phyloP scores from a whole-genome alignment of 495 filamentous ascomycete genomes.

The Hypomontagnella monticulosa region DNA sequence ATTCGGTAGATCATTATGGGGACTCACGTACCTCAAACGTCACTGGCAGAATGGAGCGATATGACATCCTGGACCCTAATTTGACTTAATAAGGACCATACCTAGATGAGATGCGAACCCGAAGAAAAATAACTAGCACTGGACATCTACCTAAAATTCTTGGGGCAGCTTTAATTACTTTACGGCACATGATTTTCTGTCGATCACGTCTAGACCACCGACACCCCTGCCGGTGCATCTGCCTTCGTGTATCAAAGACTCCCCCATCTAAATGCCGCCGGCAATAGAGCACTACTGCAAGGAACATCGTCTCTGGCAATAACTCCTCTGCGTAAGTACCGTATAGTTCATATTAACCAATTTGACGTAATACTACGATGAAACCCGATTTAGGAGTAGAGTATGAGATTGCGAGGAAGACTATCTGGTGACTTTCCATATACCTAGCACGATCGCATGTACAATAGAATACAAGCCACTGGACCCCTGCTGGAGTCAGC shows the following conservation, averaged over 20 bases:
- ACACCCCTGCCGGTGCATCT: constrained; percentile 26
- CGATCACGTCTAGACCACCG: constrained; percentile 37
- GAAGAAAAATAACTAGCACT: constrained; percentile 12
- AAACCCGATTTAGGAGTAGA: too few species aligned
- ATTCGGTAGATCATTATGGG: constrained; percentile 14
- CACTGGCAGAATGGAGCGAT: constrained; percentile 23
- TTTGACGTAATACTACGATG: too few species aligned
- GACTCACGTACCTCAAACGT: constrained; percentile 11
- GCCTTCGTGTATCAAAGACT: constrained; percentile 16
- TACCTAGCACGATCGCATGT: too few species aligned
- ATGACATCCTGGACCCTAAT: constrained; percentile 29
- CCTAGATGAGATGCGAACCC: constrained; percentile 24
- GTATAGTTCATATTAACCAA: background rate
- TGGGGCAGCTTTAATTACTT: constrained; percentile 24
- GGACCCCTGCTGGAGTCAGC: constrained; percentile 10
- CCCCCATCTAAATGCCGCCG: constrained; percentile 17
- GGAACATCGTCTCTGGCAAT: constrained; percentile 10
- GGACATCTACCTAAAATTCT: constrained; percentile 12
- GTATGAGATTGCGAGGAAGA: too few species aligned
- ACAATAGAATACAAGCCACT: background rate
- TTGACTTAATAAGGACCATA: constrained; percentile 27
- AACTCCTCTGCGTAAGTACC: background rate
- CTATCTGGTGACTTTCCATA: too few species aligned
- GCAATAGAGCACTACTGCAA: constrained; percentile 32
- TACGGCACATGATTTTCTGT: constrained; percentile 37